Base-by-base conservation (phyloP, 2,329 filamentous ascomycete genomes). In the Chrysosphaeria jannelii region DNA sequence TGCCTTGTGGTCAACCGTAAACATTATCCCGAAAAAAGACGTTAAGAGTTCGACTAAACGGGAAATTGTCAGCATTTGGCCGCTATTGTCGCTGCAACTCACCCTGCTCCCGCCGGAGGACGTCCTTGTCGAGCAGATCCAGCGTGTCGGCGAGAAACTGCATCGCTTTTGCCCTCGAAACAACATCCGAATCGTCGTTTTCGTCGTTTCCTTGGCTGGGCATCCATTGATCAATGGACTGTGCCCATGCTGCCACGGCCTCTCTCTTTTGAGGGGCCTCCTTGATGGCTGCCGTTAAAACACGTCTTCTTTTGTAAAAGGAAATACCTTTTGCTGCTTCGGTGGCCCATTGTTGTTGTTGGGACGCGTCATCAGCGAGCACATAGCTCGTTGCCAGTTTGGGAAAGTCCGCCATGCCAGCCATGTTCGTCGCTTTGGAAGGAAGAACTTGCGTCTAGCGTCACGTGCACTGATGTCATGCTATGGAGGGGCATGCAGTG, bases 1-100 rank as follows among this genome's bases (percentile, higher is more conserved):
- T n/a, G 54, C 56, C 34, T 56, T 56, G 39, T 60, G 55, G 30
- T 62, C 57, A 25, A 55, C 50, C 3, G 52, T 52, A 30, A 61
- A 62, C 45, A 62, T 56, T 27, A 53, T 50, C 9, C 51, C 50
- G 27, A 63, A 63, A 40, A 61, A 63, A 17, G 43, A 42, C 13
- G 58, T 30, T 6, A 42, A 34, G 3, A 33, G 34, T 10, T 36
- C 31, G 15, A 40, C 37, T 36, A 24, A 8, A 7, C 13, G 10
- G 9, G n/a, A n/a, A n/a, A n/a, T 2, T 7, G 17, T 8, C 14
- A 18, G 13, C n/a, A 10, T 19, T 9, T 13, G 24, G 9, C n/a
- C 6, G 4, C 8, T 14, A 21, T 13, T 13, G 5, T 9, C 14
- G 18, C 4, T 3, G 4, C 9, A 9, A 25, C 26, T 28, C 38